phyloP scores from a whole-genome alignment of 1,139 yeast genomes.

The Sugiyamaella novakii region DNA sequence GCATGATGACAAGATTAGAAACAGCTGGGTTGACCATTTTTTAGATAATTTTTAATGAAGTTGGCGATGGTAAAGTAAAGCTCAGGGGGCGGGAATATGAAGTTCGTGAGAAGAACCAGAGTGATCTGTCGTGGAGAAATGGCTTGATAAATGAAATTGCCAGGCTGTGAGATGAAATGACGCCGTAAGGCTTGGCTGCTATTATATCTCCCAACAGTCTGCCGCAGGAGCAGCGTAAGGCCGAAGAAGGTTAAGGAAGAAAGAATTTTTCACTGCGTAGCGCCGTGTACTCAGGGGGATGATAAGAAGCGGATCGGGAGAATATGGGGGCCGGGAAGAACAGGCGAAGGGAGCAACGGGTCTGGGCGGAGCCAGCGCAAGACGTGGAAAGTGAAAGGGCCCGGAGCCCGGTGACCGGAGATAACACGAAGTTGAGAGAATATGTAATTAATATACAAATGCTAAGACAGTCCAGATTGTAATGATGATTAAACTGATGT shows the following conservation, averaged over 20 bases:
- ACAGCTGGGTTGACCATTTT: constrained; percentile 64
- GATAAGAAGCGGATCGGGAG: background rate
- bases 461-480: constrained; percentile 7
- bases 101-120: background rate
- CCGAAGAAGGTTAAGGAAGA: constrained; percentile 7
- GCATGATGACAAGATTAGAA: constrained; percentile 85
- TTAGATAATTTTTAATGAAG: background rate
- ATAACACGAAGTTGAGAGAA: background rate
- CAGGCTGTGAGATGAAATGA: background rate
- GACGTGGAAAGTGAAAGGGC: constrained; percentile 1
- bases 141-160: constrained; percentile 9
- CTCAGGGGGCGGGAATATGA: background rate
- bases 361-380: background rate
- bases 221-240: background rate
- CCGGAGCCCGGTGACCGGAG: background rate
- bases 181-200: background rate
- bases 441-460: constrained; percentile 4
- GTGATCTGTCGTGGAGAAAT: constrained; percentile 3
- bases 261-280: constrained; percentile 3
- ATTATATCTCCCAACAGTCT: constrained; percentile 13
- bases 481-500: constrained; percentile 2
- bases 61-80: background rate
- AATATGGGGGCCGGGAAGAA: background rate
- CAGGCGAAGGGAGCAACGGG: background rate
- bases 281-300: constrained; percentile 16